A percentile compares a stretch with the other conserved stretches of the same genome.
These are phyloP conservation scores for Mycena amicta DNA, from an alignment of 768 basidiomycete species.

Conservation along the genomic window DNA sequence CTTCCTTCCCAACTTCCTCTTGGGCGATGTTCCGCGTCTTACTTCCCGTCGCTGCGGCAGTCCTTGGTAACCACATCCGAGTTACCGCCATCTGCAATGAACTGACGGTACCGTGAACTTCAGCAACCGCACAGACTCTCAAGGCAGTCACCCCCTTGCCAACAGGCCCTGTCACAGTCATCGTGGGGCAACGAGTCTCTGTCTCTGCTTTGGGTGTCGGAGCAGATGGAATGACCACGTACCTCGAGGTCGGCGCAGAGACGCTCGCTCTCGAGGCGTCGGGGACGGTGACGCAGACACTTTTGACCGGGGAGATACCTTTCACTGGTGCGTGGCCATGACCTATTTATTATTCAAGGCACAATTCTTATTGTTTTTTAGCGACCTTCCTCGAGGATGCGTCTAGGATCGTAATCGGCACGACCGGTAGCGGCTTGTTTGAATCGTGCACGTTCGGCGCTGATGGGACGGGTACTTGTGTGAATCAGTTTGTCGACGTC, in stretches of 20 bases:
- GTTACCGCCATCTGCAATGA: not conserved
- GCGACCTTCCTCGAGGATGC: conserved; percentile 12
- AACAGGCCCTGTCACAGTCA: not conserved
- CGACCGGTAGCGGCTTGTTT: not conserved
- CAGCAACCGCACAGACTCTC: conserved; percentile 9
- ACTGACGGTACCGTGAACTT: not conserved
- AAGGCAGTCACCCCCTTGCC: not conserved
- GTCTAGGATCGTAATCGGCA: conserved; percentile 1
- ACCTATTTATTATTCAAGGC: not conserved
- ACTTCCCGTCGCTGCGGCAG: not conserved
- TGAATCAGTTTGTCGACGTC: not conserved
- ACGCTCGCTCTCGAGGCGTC: conserved; percentile 11
- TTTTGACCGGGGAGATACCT: not conserved
- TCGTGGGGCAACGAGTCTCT: not conserved
- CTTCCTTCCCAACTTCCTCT: not conserved
- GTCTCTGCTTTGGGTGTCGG: conserved; percentile 10
- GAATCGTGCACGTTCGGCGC: conserved; percentile 10
- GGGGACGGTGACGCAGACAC: conserved; percentile 3
- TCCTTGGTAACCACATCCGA: not conserved
- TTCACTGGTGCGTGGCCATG: conserved; percentile 4
- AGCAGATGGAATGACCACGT: conserved; percentile 13
- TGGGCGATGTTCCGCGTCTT: not conserved
- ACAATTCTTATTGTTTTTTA: not conserved
- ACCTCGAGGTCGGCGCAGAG: conserved; percentile 9
- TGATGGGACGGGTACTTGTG: conserved; percentile 3